Base-by-base conservation (phyloP, 768 basidiomycete species). In the Xerocomellus dryophilus region DNA sequence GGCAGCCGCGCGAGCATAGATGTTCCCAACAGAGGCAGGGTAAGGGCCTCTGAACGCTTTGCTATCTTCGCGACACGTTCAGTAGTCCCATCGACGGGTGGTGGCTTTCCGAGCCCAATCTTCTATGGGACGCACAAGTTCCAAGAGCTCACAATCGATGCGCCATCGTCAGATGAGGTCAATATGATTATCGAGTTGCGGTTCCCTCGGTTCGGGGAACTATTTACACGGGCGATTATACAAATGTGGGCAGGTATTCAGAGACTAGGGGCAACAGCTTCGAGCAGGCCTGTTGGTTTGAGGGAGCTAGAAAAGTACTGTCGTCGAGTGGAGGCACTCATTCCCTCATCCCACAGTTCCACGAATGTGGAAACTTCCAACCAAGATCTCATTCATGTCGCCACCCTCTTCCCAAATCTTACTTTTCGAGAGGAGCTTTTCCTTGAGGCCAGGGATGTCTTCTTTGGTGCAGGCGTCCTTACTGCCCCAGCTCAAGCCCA, bases 111-210 rank as follows among this genome's bases (percentile, higher is more conserved):
- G 1, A 57, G 74, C 0, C 76, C 93, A 1, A 76, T 77, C 2
- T 99, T 98, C 73, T 87, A 90, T 61, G 93, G 93, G 12, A 80
- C 86, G 1, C 88, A 93, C 66, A 91, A 91, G 63, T 95, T 92
- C 63, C 73, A 79, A 44, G 90, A 95, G 55, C 74, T 95, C 18
- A 59, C 76, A 14, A 66, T 97, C 14, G 65, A 74, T 0, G 72
- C 85, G 0, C 92, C 92, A 0, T 79, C 81, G 1, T 61, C 72
- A 4, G 75, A 78, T 3, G 97, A 98, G 55, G 76, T 98, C 34
- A 74, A 75, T 21, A 73, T 73, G 25, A 95, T 98, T 59, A 69
- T 98, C 39, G 66, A 81, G 50, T 72, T 79, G 10, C 81, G 81
- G 47, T 97, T 90, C 66, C 80, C 82, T 4, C 75, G 74, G 31